Evolutionary conservation across 371 early-diverging fungal genomes (phyloP), one percentile per base, ranked within the genome.

Genomic region (Capniomyces stellatus): DNA sequence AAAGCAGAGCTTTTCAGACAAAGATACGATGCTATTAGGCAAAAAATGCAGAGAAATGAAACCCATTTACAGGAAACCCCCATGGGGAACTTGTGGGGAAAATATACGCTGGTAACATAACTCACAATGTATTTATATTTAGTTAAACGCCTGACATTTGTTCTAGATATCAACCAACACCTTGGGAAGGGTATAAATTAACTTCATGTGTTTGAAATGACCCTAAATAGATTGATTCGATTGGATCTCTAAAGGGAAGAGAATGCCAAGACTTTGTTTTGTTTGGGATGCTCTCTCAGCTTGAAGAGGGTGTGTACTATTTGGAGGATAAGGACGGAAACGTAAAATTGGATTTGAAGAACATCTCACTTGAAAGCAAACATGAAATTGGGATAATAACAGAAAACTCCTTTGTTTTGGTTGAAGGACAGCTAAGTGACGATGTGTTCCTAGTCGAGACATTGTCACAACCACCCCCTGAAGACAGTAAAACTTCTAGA

Each of bases 231-330:
- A 69, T 92, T 42, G 87, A 86, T 30, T 77, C 87, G 2, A 79
- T 92, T 31, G 85, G 83, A 59, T 75, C 84, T 1, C 65, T 92
- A 46, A 80, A 77, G 55, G 92, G 92, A 4, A 75, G 79, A 35
- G 77, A 78, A 47, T 75, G 76, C 19, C 78, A 79, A 48, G 55
- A 64, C 12, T 91, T 83, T 58, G 52, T 86, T 22, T 62, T 90
- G 35, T 83, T 89, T 66, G 93, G 93, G 1, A 89, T 92, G 90
- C 63, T 92, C 55, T 77, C 89, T 18, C 79, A 81, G 62, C 71
- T 85, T 46, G 77, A 82, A 47, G 86, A 85, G 53, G 89, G 89
- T 13, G 83, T 79, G 49, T 62, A 79, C 29, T 79, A 75, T 63
- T 65, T 92, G n/a, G 93, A 92, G 64, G 93, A 92, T 61, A 72